phyloP scores from a whole-genome alignment of 495 filamentous ascomycete species.

The Cetradonia linearis region DNA sequence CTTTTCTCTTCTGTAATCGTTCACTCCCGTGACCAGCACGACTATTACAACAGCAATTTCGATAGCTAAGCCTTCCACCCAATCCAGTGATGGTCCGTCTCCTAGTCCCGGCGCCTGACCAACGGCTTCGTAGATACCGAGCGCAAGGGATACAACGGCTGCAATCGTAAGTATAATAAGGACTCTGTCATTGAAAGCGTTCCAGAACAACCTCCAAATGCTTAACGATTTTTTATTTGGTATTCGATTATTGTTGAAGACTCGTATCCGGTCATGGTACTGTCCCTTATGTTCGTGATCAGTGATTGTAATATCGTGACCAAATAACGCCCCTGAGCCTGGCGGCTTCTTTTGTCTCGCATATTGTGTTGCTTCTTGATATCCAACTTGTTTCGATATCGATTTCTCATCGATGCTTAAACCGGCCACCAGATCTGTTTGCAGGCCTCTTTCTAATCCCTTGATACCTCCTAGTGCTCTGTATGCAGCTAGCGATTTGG shows the following conservation, averaged over 20 bases:
- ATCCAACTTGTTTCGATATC: slow-evolving; percentile 47
- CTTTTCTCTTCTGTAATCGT: slow-evolving; percentile 69
- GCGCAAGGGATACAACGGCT: slow-evolving; percentile 59
- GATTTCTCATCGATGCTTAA: slow-evolving; percentile 56
- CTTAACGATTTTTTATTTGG: slow-evolving; percentile 65
- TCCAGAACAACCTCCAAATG: slow-evolving; percentile 68
- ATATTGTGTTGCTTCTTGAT: slow-evolving; percentile 45
- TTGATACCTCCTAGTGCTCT: slow-evolving; percentile 55
- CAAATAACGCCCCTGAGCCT: slow-evolving; percentile 3
- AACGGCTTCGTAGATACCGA: slow-evolving; percentile 59
- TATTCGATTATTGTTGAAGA: slow-evolving; percentile 64
- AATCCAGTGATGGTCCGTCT: slow-evolving; percentile 49
- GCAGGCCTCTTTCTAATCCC: slow-evolving; percentile 58
- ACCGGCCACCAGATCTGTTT: slow-evolving; percentile 53
- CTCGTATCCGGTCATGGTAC: slow-evolving; percentile 57
- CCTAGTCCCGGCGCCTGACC: slow-evolving; percentile 29
- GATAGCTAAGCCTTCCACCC: slow-evolving; percentile 75
- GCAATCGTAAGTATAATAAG: slow-evolving; percentile 64
- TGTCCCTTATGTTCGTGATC: slow-evolving; percentile 24
- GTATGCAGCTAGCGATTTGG: slow-evolving; percentile 63
- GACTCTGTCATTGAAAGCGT: slow-evolving; percentile 80
- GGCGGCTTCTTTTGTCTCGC: slow-evolving; percentile 19
- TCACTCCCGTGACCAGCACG: slow-evolving; percentile 60
- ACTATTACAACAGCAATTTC: slow-evolving; percentile 68
- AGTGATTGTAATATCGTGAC: slow-evolving; percentile 18